phyloP scores from a whole-genome alignment of 1,284 basidiomycete genomes.

The Sporisorium graminicola region DNA sequence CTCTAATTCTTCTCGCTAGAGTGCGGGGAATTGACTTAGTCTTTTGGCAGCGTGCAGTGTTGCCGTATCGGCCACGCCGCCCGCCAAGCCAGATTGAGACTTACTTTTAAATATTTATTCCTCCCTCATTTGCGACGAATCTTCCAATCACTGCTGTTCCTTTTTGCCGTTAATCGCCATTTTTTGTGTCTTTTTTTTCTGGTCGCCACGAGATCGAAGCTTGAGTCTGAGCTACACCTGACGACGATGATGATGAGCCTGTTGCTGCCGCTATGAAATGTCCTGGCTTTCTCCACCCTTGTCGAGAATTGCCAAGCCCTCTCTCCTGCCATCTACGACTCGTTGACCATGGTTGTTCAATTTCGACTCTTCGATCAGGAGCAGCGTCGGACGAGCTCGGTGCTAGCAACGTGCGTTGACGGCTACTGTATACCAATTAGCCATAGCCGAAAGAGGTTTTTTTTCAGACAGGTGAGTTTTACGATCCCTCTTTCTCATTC shows the following conservation, averaged over 20 bases:
- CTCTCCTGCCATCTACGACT: neutral
- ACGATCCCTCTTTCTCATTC: neutral
- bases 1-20: no score
- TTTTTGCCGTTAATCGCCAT: neutral
- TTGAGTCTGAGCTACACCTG: neutral
- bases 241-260: no score
- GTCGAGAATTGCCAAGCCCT: conserved; percentile 6
- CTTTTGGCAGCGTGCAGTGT: no score
- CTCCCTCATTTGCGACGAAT: no score
- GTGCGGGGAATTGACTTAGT: no score
- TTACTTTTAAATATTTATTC: no score
- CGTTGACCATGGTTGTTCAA: neutral
- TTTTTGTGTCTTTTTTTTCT: no score
- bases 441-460: neutral
- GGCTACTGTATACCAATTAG: neutral
- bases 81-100: no score
- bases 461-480: no score
- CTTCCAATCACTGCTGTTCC: neutral
- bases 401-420: neutral
- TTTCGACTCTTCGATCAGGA: neutral
- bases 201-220: neutral
- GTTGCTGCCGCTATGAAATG: neutral
- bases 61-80: no score
- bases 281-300: neutral
- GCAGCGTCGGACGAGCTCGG: neutral